Evolutionary conservation across 208 protist genomes (phyloP).

Genomic region (Blechomonas ayalai): DNA sequence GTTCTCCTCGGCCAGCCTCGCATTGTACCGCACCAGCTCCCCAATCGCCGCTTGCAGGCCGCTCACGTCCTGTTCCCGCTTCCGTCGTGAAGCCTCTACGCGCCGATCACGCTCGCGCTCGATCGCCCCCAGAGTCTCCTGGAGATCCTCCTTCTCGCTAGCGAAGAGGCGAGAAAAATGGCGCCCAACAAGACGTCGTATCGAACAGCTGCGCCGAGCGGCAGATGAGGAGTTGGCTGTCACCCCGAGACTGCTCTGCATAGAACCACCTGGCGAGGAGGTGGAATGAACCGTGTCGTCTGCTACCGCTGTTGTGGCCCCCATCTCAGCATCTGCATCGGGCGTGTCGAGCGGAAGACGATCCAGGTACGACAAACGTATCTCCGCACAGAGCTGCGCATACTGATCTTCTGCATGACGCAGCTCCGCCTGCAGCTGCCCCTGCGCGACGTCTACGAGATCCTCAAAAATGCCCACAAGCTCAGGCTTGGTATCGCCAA

Average conservation of each 20-base stretch:
- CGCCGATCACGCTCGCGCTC: slow-evolving; percentile 18
- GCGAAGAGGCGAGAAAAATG: slow-evolving; percentile 18
- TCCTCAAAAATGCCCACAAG: slow-evolving; percentile 70
- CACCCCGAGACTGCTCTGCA: slow-evolving; percentile 9
- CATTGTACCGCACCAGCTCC: slow-evolving; percentile 26
- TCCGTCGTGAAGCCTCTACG: slow-evolving; percentile 11
- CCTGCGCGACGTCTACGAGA: slow-evolving; percentile 60
- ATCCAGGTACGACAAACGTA: slow-evolving; percentile 52
- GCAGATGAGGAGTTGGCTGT: slow-evolving; percentile 4
- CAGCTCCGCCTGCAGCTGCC: slow-evolving; percentile 37
- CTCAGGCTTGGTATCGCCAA: slow-evolving; percentile 37
- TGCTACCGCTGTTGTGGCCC: background rate
- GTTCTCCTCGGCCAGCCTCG: slow-evolving; percentile 52
- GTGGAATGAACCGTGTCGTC: background rate
- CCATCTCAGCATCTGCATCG: background rate
- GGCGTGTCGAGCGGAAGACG: slow-evolving; percentile 3
- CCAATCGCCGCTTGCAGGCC: slow-evolving; percentile 23
- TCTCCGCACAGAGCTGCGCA: slow-evolving; percentile 61
- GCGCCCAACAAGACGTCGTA: slow-evolving; percentile 22
- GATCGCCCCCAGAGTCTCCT: slow-evolving; percentile 21
- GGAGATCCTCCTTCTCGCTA: slow-evolving; percentile 26
- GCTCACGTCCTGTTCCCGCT: slow-evolving; percentile 20
- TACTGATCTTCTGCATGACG: slow-evolving; percentile 32
- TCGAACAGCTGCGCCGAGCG: slow-evolving; percentile 15
- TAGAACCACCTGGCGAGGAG: background rate